Base-by-base conservation (phyloP, 352 stramenopile genomes). In the Thraustochytrium sp. region DNA sequence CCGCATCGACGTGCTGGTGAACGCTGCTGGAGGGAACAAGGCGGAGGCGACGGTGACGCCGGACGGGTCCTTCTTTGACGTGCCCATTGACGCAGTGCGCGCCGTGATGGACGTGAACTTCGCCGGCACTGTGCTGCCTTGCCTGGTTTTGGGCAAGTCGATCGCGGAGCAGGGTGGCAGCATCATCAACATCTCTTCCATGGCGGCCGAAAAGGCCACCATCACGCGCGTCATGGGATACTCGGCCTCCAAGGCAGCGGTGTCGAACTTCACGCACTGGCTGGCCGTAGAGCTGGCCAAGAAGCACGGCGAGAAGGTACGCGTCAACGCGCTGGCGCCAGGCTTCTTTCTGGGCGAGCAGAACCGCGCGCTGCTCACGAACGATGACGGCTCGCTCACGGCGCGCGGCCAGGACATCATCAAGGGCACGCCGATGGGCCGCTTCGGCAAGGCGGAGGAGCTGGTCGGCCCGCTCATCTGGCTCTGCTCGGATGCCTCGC, bases 301-400 rank as follows among this genome's bases (percentile, higher is more conserved):
- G 36, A 84, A 84, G 56, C 40, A 75, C 46, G 76, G 62, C 49
- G 38, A 61, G 21, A 29, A 34, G 31, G 34, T 84, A 4, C 55
- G 76, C 29, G 76, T 84, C 44, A 84, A 84, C 62, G 76, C 76
- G n/a, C 13, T 84, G 18, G 40, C 56, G 21, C 76, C 76, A 8
- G 76, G 76, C 34, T 84, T 84, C 37, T 84, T 84, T 51, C 37
- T 84, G 11, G 76, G 56, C 21, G 76, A 84, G 76, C 76, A 84
- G 54, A 84, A 84, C 51, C 76, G 76, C 26, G 76, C 76, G 21
- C 49, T 84, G 16, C 76, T 84, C 23, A 64, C 49, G 5, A 84
- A 84, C 76, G 18, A n/a, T 2, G 76, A 84, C 62, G 76, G 76
- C 40, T 84, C 76, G 46, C 44, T 68, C 16, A 77, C 76, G 34